Evolutionary conservation across 2,329 filamentous ascomycete genomes (phyloP).

Genomic region (Paracoccidioides brasiliensis): DNA sequence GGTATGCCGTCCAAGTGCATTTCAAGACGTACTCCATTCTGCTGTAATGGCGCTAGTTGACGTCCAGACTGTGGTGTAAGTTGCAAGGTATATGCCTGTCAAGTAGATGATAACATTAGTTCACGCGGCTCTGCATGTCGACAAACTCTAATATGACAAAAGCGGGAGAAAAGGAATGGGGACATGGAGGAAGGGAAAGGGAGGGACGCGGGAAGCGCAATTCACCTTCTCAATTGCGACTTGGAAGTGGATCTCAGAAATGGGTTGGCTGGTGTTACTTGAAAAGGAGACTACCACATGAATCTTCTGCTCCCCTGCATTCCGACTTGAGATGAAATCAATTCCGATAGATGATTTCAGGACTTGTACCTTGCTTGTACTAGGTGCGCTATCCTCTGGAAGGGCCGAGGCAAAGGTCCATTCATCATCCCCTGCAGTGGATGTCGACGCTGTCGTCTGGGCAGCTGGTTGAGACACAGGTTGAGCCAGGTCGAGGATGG

Average conservation of each 20-base stretch:
- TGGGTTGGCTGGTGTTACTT: conserved; percentile 57
- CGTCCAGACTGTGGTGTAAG: conserved; percentile 78
- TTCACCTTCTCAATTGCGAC: conserved; percentile 82
- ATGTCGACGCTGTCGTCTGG: conserved; percentile 8
- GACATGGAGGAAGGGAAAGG: background rate
- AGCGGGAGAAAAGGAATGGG: background rate
- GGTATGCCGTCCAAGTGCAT: conserved; percentile 68
- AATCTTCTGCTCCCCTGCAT: conserved; percentile 44
- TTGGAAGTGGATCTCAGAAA: conserved; percentile 77
- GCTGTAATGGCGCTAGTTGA: conserved; percentile 55
- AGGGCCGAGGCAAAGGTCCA: conserved; percentile 88
- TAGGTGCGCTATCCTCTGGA: conserved; percentile 48
- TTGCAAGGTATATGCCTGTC: conserved; percentile 63
- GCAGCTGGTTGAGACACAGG: conserved; percentile 6
- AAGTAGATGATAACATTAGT: conserved; percentile 4
- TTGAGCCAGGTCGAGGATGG: conserved; percentile 23
- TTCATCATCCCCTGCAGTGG: conserved; percentile 60
- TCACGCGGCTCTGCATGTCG: conserved; percentile 4
- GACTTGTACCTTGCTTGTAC: conserved; percentile 52
- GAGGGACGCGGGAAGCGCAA: background rate
- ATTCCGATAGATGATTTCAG: conserved; percentile 59
- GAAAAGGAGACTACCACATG: conserved; percentile 68
- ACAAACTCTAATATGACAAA: background rate
- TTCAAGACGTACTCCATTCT: conserved; percentile 67
- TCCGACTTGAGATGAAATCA: conserved; percentile 56